Evolutionary conservation across 306 rosid species (phyloP).

Genomic region (Sphenostylis stenocarpa): DNA sequence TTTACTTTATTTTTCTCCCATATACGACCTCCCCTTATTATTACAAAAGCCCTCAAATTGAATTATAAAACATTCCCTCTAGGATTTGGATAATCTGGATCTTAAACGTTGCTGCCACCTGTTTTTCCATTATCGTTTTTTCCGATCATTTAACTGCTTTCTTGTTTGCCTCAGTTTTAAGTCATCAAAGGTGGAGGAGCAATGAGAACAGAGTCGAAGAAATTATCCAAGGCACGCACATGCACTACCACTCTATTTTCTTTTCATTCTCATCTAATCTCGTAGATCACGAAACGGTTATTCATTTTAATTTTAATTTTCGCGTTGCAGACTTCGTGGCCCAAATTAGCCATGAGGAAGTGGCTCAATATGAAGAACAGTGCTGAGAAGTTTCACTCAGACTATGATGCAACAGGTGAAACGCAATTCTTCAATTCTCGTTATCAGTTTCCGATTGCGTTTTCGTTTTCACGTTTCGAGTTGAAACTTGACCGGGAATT

Average conservation of each 20-base stretch:
- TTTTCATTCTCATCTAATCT: background rate
- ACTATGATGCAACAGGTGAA: constrained; percentile 46
- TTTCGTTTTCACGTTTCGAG: constrained; percentile 1
- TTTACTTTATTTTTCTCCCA: constrained; percentile 4
- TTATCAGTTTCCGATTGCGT: background rate
- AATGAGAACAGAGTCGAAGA: constrained; percentile 61
- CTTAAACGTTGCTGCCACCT: background rate
- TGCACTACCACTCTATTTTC: background rate
- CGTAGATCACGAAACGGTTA: background rate
- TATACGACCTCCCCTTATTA: constrained; percentile 9
- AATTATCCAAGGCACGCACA: constrained; percentile 55
- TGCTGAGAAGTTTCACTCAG: constrained; percentile 51
- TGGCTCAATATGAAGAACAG: constrained; percentile 65
- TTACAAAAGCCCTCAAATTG: background rate
- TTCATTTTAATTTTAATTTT: background rate
- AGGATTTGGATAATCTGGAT: constrained; percentile 35
- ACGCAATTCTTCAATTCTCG: background rate
- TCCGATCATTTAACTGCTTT: constrained; percentile 3
- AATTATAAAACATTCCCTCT: background rate
- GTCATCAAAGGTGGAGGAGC: constrained; percentile 32
- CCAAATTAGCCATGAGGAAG: constrained; percentile 54
- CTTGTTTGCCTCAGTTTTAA: constrained; percentile 16
- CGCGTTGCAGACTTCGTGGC: constrained; percentile 60
- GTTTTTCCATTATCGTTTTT: background rate
- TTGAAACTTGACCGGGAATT: background rate